A percentile compares a stretch with the other conserved stretches of the same genome.
Evolutionary conservation across 2,329 filamentous ascomycete species (phyloP).

Genomic region (Fusarium falciforme): DNA sequence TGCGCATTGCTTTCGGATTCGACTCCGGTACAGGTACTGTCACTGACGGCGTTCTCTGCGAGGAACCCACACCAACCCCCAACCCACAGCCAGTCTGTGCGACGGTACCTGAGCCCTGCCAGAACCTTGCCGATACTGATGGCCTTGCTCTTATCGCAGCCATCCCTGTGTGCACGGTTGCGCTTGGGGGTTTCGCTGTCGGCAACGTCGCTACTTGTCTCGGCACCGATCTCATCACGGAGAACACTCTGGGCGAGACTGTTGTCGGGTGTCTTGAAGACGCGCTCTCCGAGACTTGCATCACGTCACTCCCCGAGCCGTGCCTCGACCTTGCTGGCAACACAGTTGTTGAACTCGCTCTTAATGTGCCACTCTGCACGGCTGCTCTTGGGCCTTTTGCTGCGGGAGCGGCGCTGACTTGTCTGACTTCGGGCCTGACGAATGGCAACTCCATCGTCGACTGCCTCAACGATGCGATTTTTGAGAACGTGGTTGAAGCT

Average conservation of each 20-base stretch:
- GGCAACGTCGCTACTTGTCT: background rate
- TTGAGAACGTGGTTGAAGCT: background rate
- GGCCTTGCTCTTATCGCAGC: background rate
- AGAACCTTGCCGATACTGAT: background rate
- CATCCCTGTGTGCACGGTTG: background rate
- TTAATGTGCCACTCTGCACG: background rate
- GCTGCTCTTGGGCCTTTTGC: background rate
- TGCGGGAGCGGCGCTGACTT: background rate
- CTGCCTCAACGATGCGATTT: background rate
- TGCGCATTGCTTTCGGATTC: background rate
- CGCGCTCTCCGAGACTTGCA: background rate
- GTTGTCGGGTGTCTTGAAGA: background rate
- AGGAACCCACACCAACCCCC: background rate
- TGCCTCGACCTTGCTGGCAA: background rate
- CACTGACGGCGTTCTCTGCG: background rate
- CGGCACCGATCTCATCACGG: background rate
- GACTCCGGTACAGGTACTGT: background rate
- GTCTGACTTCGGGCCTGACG: background rate
- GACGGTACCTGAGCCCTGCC: background rate
- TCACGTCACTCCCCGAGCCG: background rate
- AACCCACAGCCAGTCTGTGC: background rate
- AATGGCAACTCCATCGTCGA: background rate
- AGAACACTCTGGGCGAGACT: background rate
- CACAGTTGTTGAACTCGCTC: background rate
- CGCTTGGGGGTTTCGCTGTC: background rate